A percentile compares a stretch with the other conserved stretches of the same genome.
Conservation (phyloP, 2,329 filamentous ascomycete species). For the Huntiella abstrusa region DNA sequence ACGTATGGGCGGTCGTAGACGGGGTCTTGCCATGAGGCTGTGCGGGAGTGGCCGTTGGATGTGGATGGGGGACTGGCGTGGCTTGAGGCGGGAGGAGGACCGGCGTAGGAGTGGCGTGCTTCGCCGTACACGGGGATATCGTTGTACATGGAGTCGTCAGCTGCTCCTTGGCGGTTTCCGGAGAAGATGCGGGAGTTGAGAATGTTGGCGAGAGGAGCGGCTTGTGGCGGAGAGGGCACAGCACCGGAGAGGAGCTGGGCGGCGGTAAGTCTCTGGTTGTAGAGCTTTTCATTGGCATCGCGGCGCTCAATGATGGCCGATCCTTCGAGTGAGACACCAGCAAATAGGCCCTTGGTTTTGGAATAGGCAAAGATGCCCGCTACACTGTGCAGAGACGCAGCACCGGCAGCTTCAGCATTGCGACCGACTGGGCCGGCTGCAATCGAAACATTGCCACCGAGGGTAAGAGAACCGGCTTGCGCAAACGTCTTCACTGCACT, state of each 20-base stretch:
- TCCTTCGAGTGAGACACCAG: constrained; percentile 85
- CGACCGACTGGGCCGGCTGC: constrained; percentile 85
- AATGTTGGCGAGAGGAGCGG: constrained; percentile 67
- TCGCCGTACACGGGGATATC: constrained; percentile 81
- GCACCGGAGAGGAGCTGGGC: constrained; percentile 62
- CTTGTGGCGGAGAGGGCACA: constrained; percentile 60
- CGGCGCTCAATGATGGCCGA: constrained; percentile 83
- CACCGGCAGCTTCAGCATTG: constrained; percentile 89
- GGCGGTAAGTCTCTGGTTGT: constrained; percentile 66
- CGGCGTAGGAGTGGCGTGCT: constrained; percentile 52
- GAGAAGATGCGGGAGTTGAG: constrained; percentile 73
- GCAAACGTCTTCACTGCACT: constrained; percentile 84
- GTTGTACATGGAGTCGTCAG: constrained; percentile 66
- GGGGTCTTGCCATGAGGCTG: constrained; percentile 59
- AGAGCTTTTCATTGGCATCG: constrained; percentile 94
- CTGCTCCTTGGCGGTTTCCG: constrained; percentile 31
- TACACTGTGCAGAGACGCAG: constrained; percentile 73
- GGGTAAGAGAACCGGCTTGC: constrained; percentile 73
- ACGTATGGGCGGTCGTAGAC: constrained; percentile 35
- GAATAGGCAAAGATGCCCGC: constrained; percentile 92
- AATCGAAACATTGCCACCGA: constrained; percentile 91
- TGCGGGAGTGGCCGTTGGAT: constrained; percentile 22
- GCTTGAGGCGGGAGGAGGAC: constrained; percentile 20
- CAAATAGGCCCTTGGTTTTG: constrained; percentile 94
- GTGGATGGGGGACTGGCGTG: constrained; percentile 19